phyloP scores from a whole-genome alignment of 2,329 filamentous ascomycete genomes.

The Fonsecaea pedrosoi region DNA sequence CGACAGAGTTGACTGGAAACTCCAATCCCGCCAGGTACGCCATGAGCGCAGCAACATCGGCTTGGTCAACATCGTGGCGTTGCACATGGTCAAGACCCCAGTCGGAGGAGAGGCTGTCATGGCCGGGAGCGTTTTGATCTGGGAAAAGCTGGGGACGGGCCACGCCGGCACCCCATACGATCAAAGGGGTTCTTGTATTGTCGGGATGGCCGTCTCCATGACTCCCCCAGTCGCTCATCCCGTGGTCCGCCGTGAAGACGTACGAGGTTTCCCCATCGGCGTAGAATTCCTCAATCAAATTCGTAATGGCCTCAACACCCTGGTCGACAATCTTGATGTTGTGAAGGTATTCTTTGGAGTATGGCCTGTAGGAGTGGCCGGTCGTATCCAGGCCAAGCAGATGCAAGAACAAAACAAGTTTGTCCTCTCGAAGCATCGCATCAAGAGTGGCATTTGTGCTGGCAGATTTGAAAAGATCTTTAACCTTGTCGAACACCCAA shows the following conservation, averaged over 20 bases:
- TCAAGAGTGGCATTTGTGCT: constrained; percentile 77
- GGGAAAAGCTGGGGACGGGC: constrained; percentile 70
- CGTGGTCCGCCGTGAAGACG: constrained; percentile 96
- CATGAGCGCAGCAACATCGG: constrained; percentile 95
- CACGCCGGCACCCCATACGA: constrained; percentile 91
- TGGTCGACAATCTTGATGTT: constrained; percentile 95
- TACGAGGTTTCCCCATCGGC: constrained; percentile 86
- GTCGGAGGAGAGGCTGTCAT: constrained; percentile 83
- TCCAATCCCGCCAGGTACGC: constrained; percentile 85
- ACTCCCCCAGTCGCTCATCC: constrained; percentile 99
- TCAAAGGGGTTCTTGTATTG: constrained; percentile 91
- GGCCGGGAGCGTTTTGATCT: constrained; percentile 71
- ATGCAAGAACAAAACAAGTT: constrained; percentile 93
- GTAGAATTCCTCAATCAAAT: constrained; percentile 86
- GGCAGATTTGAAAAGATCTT: constrained; percentile 81
- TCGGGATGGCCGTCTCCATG: constrained; percentile 97
- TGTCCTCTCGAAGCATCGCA: constrained; percentile 76
- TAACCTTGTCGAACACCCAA: constrained; percentile 96
- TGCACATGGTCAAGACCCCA: constrained; percentile 83
- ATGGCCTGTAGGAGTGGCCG: constrained; percentile 84
- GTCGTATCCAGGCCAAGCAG: constrained; percentile 89
- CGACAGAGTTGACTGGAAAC: constrained; percentile 95
- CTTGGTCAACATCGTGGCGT: constrained; percentile 90
- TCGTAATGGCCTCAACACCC: constrained; percentile 82
- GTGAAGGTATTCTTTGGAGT: constrained; percentile 91